Conservation (phyloP, 139 green algal genomes). For the Desmodesmus armatus region DNA sequence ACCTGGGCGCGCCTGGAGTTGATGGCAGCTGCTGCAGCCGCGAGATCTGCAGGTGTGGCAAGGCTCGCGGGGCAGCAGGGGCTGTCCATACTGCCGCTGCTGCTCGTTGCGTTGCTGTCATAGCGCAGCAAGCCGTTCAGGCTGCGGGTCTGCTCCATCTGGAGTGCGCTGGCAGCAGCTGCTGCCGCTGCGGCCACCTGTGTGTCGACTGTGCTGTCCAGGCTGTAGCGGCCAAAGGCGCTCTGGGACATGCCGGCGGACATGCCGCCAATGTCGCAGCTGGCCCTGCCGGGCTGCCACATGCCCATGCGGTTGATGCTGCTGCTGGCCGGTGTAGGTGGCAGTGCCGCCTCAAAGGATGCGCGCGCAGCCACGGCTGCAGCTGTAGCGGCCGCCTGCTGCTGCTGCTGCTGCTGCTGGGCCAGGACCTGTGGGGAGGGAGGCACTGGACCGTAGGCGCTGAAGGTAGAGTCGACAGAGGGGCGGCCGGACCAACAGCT, state of each 20-base stretch:
- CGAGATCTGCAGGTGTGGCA: neutral
- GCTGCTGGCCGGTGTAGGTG: neutral
- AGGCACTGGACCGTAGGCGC: neutral
- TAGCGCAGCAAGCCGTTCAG: neutral
- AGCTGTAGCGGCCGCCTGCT: neutral
- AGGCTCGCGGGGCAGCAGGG: neutral
- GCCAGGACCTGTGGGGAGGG: neutral
- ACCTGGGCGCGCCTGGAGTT: neutral
- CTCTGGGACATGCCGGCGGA: neutral
- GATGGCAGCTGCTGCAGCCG: neutral
- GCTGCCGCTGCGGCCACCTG: slow-evolving; percentile 22
- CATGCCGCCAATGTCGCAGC: neutral
- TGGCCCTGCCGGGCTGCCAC: slow-evolving; percentile 7
- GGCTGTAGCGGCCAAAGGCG: neutral
- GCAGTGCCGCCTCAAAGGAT: neutral
- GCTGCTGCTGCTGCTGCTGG: slow-evolving; percentile 33
- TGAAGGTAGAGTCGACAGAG: slow-evolving; percentile 16
- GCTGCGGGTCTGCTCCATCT: neutral
- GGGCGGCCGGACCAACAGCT: neutral
- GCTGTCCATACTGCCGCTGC: neutral
- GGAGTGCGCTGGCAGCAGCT: neutral
- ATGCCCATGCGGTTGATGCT: neutral
- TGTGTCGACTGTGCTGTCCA: neutral
- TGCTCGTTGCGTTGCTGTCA: neutral
- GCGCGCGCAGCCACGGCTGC: neutral